Evolutionary conservation across 805 yeast genomes (phyloP), one percentile per base, ranked within the genome.

Genomic region (Saturnispora silvae): DNA sequence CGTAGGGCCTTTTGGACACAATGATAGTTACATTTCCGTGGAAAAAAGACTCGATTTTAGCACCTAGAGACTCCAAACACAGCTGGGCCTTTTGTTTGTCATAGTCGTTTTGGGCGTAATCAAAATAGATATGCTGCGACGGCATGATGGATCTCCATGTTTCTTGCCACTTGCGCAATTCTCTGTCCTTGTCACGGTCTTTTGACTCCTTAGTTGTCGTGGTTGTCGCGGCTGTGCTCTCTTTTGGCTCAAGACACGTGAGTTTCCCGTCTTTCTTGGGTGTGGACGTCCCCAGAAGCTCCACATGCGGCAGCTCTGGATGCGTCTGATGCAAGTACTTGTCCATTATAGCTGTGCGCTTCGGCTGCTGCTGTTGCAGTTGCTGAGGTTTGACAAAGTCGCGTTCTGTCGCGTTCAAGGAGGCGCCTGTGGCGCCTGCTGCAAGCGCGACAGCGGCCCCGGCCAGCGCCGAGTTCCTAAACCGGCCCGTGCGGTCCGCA

Each of bases 11-110:
- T 45, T 77, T 67, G 11, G 92, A 75, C 17, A 89, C 72, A 20
- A 89, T 86, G 37, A 86, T 83, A 10, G 95, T 83, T 45, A 68
- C 82, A 24, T 65, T 65, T 26, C 62, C 63, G 46, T 75, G 77
- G 48, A 76, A 80, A 47, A 78, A 79, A 9, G 67, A 65, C 32
- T 70, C 73, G 20, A 77, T 63, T 14, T 63, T 63, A 8, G 81
- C 79, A 10, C 79, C 81, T 18, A 76, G 58, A 2, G 64, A 57
- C 39, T 50, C 57, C 16, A 54, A 43, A 4, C 70, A 54, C 24
- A 50, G 47, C 18, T 50, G 51, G 3, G 67, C 65, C 20, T 51
- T 49, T 27, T 52, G 53, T 24, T 54, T 54, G 27, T 65, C 70
- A 33, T 48, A 54, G 40, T 46, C 57, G 45, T 46, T 53, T 2